These are phyloP conservation scores for Scytalidium lignicola DNA, from an alignment of 2,329 filamentous ascomycete species.

Conservation along the genomic window DNA sequence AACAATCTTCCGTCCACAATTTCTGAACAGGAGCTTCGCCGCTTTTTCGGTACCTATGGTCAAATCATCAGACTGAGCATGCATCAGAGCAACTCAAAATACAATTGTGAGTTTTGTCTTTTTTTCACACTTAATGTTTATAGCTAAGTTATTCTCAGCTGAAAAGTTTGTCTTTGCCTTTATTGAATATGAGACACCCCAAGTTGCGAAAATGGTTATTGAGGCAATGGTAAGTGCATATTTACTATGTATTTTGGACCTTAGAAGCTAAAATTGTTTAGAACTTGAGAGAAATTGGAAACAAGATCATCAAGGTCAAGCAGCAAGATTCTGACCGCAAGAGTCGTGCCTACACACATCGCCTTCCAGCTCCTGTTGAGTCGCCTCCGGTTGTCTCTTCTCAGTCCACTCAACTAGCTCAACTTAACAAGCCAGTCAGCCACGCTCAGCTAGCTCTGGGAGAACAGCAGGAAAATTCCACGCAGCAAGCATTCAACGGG, in stretches of 20 bases:
- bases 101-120: slow-evolving; percentile 18
- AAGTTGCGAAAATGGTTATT: neutral
- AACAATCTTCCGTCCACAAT: slow-evolving; percentile 37
- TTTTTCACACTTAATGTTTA: neutral
- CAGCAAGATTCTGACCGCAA: neutral
- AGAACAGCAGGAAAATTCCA: neutral
- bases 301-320: neutral
- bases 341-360: neutral
- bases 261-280: neutral
- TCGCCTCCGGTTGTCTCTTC: slow-evolving; percentile 5
- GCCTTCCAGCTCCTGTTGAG: neutral
- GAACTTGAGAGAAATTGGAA: neutral
- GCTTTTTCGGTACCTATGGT: slow-evolving; percentile 35
- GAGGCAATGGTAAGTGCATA: neutral
- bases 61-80: slow-evolving; percentile 30
- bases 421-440: neutral
- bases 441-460: neutral
- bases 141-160: slow-evolving; percentile 18
- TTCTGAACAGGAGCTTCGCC: slow-evolving; percentile 31
- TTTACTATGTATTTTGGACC: neutral
- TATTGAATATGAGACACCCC: slow-evolving; percentile 21
- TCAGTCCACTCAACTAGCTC: slow-evolving; percentile 6
- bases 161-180: slow-evolving; percentile 29
- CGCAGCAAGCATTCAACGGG: neutral
- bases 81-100: slow-evolving; percentile 23